Base-by-base conservation (phyloP, 352 stramenopile genomes). In the Phytopythium kandeliae region DNA sequence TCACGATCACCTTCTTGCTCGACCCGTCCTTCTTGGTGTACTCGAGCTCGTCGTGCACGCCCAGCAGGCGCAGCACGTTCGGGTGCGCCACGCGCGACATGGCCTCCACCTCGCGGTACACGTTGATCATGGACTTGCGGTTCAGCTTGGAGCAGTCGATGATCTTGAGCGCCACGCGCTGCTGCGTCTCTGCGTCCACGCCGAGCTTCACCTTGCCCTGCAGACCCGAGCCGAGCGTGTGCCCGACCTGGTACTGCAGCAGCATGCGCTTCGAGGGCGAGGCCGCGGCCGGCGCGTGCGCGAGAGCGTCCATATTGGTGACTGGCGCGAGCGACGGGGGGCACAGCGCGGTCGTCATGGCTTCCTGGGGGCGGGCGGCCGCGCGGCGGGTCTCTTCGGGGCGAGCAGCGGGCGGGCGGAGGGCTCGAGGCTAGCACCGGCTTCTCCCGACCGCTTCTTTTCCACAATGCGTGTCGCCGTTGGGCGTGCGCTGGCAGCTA, bases 151-250 rank as follows among this genome's bases (percentile, higher is more conserved):
- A 63, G 61, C 67, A 76, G 62, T 95, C 81, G 51, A 97, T 95
- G 63, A 97, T 78, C 71, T 97, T 97, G 58, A 97, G 78, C 60
- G 88, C 88, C 43, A 97, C 88, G 43, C 70, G 69, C 65, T 95
- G 72, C 22, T 79, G 70, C 28, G 85, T 94, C 50, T 74, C 62
- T 11, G 69, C 63, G 65, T 96, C 78, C 58, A 92, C 70, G 35
- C 88, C 85, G 4, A 96, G 74, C 67, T 96, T 96, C 42, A 96
- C 87, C 55, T 95, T 96, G 54, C 84, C 74, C 62, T 90, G 80
- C 24, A 92, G 67, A 0, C 84, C 85, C 24, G 73, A 85, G 43
- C 85, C 84, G 26, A 95, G 74, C 24, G 84, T 95, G 45, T 93
- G 73, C 33, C 79, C 65, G 54, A 95, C 82, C 40, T 78, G 64